Evolutionary conservation across 2,329 filamentous ascomycete genomes (phyloP).

Genomic region (Penicillium italicum): DNA sequence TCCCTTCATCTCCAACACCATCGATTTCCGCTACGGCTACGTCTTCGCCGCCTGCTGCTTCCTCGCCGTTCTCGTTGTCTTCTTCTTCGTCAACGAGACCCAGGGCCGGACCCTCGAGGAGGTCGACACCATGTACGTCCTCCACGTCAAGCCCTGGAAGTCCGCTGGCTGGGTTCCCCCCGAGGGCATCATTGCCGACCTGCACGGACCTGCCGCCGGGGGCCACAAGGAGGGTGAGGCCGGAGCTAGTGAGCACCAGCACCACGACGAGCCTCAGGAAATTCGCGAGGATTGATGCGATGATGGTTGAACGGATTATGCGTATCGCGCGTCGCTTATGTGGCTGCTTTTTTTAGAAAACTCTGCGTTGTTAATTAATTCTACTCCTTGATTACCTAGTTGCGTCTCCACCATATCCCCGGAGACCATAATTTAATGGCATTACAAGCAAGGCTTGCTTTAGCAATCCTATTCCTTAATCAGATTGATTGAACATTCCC

Average conservation of each 20-base stretch:
- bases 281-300: slow-evolving; percentile 10
- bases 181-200: slow-evolving; percentile 28
- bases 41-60: slow-evolving; percentile 73
- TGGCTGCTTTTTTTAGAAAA: slow-evolving; percentile 6
- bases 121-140: slow-evolving; percentile 74
- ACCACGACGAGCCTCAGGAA: slow-evolving; percentile 16
- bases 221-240: slow-evolving; percentile 21
- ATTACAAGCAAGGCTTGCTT: background rate
- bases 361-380: slow-evolving; percentile 17
- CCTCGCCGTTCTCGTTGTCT: slow-evolving; percentile 62
- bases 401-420: slow-evolving; percentile 8
- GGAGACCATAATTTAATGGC: slow-evolving; percentile 11
- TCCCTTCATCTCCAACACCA: slow-evolving; percentile 68
- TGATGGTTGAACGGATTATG: background rate
- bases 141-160: slow-evolving; percentile 61
- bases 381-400: slow-evolving; percentile 10
- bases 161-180: slow-evolving; percentile 51
- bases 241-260: slow-evolving; percentile 19
- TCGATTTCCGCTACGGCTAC: slow-evolving; percentile 73
- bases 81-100: slow-evolving; percentile 73
- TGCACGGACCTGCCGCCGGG: slow-evolving; percentile 19
- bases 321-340: background rate
- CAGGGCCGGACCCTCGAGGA: slow-evolving; percentile 72
- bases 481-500: background rate
- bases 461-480: background rate